A percentile compares a stretch with the other conserved stretches of the same genome.
These are phyloP conservation scores for Neurospora sublineolata DNA, from an alignment of 495 filamentous ascomycete genomes.

Conservation along the genomic window DNA sequence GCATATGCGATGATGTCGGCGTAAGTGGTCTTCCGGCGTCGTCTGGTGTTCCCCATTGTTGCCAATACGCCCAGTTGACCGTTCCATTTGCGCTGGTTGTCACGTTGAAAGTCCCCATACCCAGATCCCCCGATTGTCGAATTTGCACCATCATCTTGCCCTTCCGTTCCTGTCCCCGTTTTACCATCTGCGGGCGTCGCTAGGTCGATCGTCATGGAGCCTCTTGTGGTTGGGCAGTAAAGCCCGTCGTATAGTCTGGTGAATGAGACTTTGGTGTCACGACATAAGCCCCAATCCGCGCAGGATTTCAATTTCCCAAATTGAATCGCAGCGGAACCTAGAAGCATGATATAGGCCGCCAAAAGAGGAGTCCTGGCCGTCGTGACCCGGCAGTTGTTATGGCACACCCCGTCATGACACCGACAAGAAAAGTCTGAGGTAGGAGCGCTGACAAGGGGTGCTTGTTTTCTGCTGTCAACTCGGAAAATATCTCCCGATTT, in stretches of 20 bases:
- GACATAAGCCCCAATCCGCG: not conserved
- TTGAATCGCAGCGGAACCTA: not conserved
- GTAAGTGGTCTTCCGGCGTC: slow-evolving; percentile 13
- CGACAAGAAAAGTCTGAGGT: not conserved
- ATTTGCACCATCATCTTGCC: not conserved
- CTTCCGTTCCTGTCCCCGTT: not conserved
- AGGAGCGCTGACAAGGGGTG: not conserved
- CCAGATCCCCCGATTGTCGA: not conserved
- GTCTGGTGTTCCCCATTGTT: not conserved
- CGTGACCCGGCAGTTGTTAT: not conserved
- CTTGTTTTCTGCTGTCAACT: not conserved
- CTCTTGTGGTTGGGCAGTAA: not conserved
- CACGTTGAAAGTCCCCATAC: not conserved
- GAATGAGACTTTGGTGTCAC: not conserved
- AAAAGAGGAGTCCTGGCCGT: not conserved
- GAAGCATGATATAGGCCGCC: not conserved
- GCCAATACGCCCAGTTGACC: not conserved
- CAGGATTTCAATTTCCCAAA: not conserved
- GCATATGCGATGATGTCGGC: slow-evolving; percentile 19
- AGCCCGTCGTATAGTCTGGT: not conserved
- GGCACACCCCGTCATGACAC: not conserved
- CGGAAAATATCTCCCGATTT: not conserved
- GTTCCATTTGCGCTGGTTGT: not conserved
- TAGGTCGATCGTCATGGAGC: not conserved
- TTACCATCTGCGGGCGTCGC: not conserved